Evolutionary conservation across 805 yeast genomes (phyloP).

Genomic region (Yarrowia osloensis): DNA sequence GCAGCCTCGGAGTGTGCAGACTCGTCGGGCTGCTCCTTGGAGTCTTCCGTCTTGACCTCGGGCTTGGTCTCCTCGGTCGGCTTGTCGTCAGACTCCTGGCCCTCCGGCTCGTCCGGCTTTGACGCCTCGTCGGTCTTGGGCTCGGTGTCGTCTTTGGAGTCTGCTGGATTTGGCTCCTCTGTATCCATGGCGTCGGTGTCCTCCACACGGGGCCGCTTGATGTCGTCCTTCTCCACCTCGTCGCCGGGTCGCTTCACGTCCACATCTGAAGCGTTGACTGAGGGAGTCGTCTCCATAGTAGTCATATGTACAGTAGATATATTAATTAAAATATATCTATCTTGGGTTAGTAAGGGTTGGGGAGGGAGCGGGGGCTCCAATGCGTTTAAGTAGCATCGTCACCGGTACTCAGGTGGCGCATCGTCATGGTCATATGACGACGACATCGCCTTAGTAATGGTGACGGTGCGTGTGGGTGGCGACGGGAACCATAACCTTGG

Average conservation of each 20-base stretch:
- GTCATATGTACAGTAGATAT: constrained; percentile 31
- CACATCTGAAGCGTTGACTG: constrained; percentile 23
- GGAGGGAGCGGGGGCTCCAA: not conserved
- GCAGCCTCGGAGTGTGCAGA: constrained; percentile 24
- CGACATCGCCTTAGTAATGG: not conserved
- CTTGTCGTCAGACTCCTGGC: constrained; percentile 31
- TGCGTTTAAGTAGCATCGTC: not conserved
- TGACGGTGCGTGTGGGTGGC: constrained; percentile 7
- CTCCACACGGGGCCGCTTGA: constrained; percentile 30
- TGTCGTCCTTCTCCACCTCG: constrained; percentile 25
- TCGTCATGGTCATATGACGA: not conserved
- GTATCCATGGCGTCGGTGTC: constrained; percentile 14
- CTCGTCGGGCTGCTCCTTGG: constrained; percentile 4
- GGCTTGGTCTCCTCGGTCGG: constrained; percentile 28
- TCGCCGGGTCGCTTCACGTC: constrained; percentile 31
- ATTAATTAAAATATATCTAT: constrained; percentile 30
- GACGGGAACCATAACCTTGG: constrained; percentile 10
- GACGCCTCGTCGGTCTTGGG: not conserved
- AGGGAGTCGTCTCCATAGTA: constrained; percentile 24
- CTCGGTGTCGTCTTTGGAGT: not conserved
- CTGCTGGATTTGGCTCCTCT: constrained; percentile 16
- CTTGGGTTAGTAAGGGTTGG: constrained; percentile 7
- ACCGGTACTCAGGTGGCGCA: not conserved
- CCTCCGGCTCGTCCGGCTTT: constrained; percentile 30
- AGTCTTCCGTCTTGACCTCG: constrained; percentile 28